Evolutionary conservation across 352 stramenopile species (phyloP).

Genomic region (Globisporangium nagaii): DNA sequence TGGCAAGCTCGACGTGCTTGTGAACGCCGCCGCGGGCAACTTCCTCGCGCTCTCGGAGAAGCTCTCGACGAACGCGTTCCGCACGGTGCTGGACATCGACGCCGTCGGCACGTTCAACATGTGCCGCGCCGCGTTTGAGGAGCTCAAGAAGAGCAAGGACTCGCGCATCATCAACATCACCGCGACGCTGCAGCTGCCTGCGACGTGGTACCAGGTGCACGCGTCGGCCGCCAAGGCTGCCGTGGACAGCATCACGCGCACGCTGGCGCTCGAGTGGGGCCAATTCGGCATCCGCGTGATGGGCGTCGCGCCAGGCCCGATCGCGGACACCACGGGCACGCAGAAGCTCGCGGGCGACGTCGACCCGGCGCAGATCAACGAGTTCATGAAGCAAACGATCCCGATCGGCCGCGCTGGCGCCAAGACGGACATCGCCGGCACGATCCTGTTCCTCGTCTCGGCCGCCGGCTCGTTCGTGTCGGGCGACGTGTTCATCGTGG

Average conservation of each 20-base stretch:
- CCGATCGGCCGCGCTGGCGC: slow-evolving; percentile 73
- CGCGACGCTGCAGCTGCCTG: slow-evolving; percentile 88
- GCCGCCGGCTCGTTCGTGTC: slow-evolving; percentile 74
- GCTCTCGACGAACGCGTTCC: slow-evolving; percentile 92
- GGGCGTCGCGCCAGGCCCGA: slow-evolving; percentile 93
- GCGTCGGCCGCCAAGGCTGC: slow-evolving; percentile 93
- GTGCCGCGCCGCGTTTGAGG: slow-evolving; percentile 82
- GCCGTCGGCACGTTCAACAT: slow-evolving; percentile 96
- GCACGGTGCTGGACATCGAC: slow-evolving; percentile 97
- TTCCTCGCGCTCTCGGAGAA: slow-evolving; percentile 88
- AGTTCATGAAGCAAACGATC: slow-evolving; percentile 42
- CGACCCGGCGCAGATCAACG: slow-evolving; percentile 28
- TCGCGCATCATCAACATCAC: slow-evolving; percentile 95
- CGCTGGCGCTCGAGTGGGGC: slow-evolving; percentile 95
- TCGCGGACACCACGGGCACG: slow-evolving; percentile 92
- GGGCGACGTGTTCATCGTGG: slow-evolving; percentile 79
- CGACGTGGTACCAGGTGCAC: slow-evolving; percentile 94
- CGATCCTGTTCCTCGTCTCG: slow-evolving; percentile 81
- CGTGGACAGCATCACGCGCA: slow-evolving; percentile 93
- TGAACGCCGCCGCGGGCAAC: slow-evolving; percentile 94
- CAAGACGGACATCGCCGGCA: slow-evolving; percentile 80
- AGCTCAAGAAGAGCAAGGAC: slow-evolving; percentile 63
- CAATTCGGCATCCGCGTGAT: slow-evolving; percentile 91
- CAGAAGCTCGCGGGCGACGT: slow-evolving; percentile 85
- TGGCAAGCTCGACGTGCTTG: slow-evolving; percentile 88